Conservation (phyloP, 768 basidiomycete species). For the Jaapia argillacea region DNA sequence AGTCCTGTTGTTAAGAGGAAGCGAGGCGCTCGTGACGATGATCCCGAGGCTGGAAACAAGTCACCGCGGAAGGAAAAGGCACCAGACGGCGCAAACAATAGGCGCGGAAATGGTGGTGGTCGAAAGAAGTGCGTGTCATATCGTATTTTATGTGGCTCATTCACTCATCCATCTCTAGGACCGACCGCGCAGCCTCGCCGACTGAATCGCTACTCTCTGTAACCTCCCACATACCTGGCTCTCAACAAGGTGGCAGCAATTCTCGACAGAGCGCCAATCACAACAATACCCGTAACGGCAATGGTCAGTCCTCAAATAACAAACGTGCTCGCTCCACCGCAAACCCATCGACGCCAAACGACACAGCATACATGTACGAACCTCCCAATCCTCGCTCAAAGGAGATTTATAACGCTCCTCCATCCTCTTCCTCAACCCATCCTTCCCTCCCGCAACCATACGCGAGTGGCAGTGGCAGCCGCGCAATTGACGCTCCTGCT, state of each 20-base stretch:
- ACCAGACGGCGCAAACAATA: too few species aligned
- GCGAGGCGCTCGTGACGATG: slow-evolving; percentile 46
- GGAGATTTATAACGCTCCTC: slow-evolving; percentile 38
- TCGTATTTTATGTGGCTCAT: not conserved
- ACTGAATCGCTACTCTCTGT: slow-evolving; percentile 66
- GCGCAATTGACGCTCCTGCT: too few species aligned
- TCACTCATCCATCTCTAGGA: slow-evolving; percentile 24
- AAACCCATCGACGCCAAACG: too few species aligned
- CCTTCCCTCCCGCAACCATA: slow-evolving; percentile 46
- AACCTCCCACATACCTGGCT: slow-evolving; percentile 46
- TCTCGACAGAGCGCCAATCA: slow-evolving; percentile 20
- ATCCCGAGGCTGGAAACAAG: slow-evolving; percentile 40
- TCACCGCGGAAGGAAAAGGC: slow-evolving; percentile 60
- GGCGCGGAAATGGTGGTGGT: slow-evolving; percentile 27
- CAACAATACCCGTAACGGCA: slow-evolving; percentile 20
- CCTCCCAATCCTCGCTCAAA: slow-evolving; percentile 18
- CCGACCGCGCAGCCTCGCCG: slow-evolving; percentile 58
- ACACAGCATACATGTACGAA: slow-evolving; percentile 12
- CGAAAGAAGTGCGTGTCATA: slow-evolving; percentile 45
- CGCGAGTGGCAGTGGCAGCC: slow-evolving; percentile 19
- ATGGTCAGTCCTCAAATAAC: slow-evolving; percentile 27
- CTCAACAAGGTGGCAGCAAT: slow-evolving; percentile 19
- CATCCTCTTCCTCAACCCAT: slow-evolving; percentile 37
- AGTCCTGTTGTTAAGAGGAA: slow-evolving; percentile 62
- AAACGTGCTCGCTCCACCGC: slow-evolving; percentile 16